These are phyloP conservation scores for Pholiota molesta DNA, from an alignment of 768 basidiomycete genomes.

Conservation along the genomic window DNA sequence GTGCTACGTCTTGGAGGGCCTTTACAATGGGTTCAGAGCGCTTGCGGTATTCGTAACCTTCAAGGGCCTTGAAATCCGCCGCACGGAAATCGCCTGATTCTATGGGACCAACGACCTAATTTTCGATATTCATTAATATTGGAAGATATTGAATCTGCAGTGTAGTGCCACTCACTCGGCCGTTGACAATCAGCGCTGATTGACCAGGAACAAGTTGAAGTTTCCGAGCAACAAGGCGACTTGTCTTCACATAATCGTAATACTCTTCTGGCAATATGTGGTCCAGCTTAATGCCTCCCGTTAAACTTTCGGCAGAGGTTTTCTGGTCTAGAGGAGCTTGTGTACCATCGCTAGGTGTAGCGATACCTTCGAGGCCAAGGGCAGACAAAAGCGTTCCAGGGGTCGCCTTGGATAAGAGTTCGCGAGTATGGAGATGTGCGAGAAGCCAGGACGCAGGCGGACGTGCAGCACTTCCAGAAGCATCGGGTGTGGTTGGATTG, in stretches of 20 bases:
- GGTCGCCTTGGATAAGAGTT: slow-evolving; percentile 40
- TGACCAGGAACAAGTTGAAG: slow-evolving; percentile 64
- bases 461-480: slow-evolving; percentile 19
- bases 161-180: slow-evolving; percentile 61
- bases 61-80: slow-evolving; percentile 75
- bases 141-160: slow-evolving; percentile 9
- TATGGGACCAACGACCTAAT: slow-evolving; percentile 80
- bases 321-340: slow-evolving; percentile 44
- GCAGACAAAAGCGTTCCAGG: slow-evolving; percentile 42
- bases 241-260: slow-evolving; percentile 44
- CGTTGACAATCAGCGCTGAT: slow-evolving; percentile 75
- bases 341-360: slow-evolving; percentile 15
- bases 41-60: slow-evolving; percentile 73
- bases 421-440: slow-evolving; percentile 49
- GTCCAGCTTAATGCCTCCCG: slow-evolving; percentile 34
- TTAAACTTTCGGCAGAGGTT: slow-evolving; percentile 33
- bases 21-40: slow-evolving; percentile 69
- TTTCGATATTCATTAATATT: slow-evolving; percentile 1
- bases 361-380: slow-evolving; percentile 31
- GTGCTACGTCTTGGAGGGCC: slow-evolving; percentile 59
- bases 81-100: slow-evolving; percentile 51
- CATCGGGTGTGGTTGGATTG: slow-evolving; percentile 47
- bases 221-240: slow-evolving; percentile 53
- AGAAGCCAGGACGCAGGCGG: slow-evolving; percentile 47
- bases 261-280: slow-evolving; percentile 40